Base-by-base conservation (phyloP, 441 rosid genomes). In the Aleurites moluccanus region DNA sequence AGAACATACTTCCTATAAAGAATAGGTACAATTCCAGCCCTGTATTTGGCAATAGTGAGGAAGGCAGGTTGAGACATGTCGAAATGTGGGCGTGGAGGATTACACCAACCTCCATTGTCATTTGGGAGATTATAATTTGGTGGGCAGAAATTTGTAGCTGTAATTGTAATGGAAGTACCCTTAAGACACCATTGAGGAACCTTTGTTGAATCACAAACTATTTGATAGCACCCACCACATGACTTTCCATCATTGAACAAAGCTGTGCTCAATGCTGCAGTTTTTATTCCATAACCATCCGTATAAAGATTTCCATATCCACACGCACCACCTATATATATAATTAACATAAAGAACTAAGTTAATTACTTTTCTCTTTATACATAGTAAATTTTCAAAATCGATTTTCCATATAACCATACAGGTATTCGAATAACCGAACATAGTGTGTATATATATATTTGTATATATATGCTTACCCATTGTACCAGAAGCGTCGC, bases 111-210 rank as follows among this genome's bases (percentile, higher is more conserved):
- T 0, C 93, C 93, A 70, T 90, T 75, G 76, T 92, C 89, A 35
- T 42, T 88, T 4, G 96, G 88, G 49, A 83, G 88, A 30, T 78
- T 79, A 30, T 74, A 82, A 65, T 92, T 90, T 3, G 97, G 94
- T n/a, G 97, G 96, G 72, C 96, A 92, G 74, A 89, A 85, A 74
- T 92, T 92, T 47, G 94, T 92, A 33, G 94, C 97, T 0, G 97
- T 92, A 69, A 92, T 82, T 8, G 87, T 88, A 47, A 90, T 83
- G 65, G 30, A 83, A 68, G 69, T 86, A 1, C 92, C 92, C 80
- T 27, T 74, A 15, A 78, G 88, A 77, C 92, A 90, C 97, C 96
- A 90, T 42, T 87, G 87, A 3, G 89, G 94, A 27, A 73, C 96
- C 75, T 83, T 68, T 57, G 67, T 56, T 1, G 84, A 75, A 38